Evolutionary conservation across 768 basidiomycete genomes (phyloP).

Genomic region (Kondoa malvinella): DNA sequence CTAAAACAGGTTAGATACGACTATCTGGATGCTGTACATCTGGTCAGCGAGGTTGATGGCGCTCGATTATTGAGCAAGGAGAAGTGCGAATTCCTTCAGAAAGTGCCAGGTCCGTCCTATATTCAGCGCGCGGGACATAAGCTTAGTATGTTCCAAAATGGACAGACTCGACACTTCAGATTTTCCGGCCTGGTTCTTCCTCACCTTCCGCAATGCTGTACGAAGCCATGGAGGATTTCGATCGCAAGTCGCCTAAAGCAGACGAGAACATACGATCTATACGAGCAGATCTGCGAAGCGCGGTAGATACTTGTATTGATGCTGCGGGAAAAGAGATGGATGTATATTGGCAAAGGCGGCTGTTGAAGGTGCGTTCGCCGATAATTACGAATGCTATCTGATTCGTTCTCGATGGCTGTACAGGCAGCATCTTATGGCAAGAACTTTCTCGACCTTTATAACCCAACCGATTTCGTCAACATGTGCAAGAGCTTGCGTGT

Average conservation of each 20-base stretch:
- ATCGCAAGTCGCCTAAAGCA: constrained; percentile 57
- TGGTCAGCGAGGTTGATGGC: constrained; percentile 75
- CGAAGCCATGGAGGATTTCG: constrained; percentile 81
- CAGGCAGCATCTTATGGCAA: constrained; percentile 85
- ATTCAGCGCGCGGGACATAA: not conserved
- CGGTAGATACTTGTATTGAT: constrained; percentile 81
- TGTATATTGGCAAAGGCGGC: constrained; percentile 65
- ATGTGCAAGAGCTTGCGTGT: constrained; percentile 90
- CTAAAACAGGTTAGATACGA: constrained; percentile 46
- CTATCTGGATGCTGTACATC: constrained; percentile 57
- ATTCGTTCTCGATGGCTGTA: constrained; percentile 33
- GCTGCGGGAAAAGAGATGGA: constrained; percentile 88
- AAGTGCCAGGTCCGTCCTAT: constrained; percentile 57
- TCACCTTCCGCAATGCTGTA: constrained; percentile 79
- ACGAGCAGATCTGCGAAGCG: constrained; percentile 62
- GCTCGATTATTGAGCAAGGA: constrained; percentile 65
- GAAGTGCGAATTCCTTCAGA: constrained; percentile 73
- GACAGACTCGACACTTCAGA: constrained; percentile 55
- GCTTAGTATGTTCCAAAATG: not conserved
- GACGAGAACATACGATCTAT: constrained; percentile 83
- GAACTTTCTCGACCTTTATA: constrained; percentile 78
- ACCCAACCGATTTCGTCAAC: constrained; percentile 75
- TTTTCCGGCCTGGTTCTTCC: constrained; percentile 83
- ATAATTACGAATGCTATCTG: not conserved
- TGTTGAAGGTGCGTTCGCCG: constrained; percentile 48